Conservation (phyloP, 768 basidiomycete species). For the Rubroboletus pulcherrimus region DNA sequence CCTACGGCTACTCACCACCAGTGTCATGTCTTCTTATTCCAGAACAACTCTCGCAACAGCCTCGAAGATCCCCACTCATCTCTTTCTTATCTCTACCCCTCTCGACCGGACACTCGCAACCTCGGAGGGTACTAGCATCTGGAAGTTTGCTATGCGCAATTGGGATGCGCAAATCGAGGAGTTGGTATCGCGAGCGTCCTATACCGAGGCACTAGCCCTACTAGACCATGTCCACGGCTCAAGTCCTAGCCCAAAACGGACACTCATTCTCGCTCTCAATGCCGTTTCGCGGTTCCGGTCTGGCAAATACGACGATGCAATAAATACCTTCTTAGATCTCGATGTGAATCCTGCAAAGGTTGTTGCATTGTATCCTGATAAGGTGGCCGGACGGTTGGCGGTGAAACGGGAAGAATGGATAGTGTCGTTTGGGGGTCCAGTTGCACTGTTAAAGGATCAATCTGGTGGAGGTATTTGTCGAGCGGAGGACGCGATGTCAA, state of each 20-base stretch:
- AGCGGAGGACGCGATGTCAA: conserved; percentile 27
- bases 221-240: conserved; percentile 44
- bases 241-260: conserved; percentile 34
- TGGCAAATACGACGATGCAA: conserved; percentile 69
- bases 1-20: conserved; percentile 52
- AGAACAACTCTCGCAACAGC: conserved; percentile 28
- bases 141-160: conserved; percentile 66
- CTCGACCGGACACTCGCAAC: conserved; percentile 62
- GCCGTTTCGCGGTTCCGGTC: conserved; percentile 75
- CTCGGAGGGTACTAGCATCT: conserved; percentile 73
- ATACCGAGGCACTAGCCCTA: conserved; percentile 76
- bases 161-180: conserved; percentile 87
- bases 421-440: conserved; percentile 76
- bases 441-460: conserved; percentile 14
- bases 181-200: conserved; percentile 61
- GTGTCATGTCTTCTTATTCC: conserved; percentile 43
- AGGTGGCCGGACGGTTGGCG: conserved; percentile 73
- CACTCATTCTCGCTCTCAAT: conserved; percentile 64
- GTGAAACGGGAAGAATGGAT: conserved; percentile 74
- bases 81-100: conserved; percentile 69
- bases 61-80: conserved; percentile 33
- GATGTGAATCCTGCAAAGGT: conserved; percentile 94
- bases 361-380: conserved; percentile 80
- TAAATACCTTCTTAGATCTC: conserved; percentile 83
- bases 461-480: not conserved